phyloP scores from a whole-genome alignment of 306 rosid genomes.

The Medicago truncatula region MtrunA17r5.0-ANR NC_053046.1:11906501-11907000 shows the following conservation, averaged over 20 bases:
- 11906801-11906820: constrained; percentile 15
- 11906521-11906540: background rate
- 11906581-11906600: background rate
- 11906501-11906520: background rate
- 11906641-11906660: background rate
- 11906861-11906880: background rate
- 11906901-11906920: constrained; percentile 29
- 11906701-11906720: background rate
- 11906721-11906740: background rate
- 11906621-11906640: background rate
- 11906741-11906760: background rate
- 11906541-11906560: constrained; percentile 1
- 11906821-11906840: background rate
- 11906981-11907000: background rate
- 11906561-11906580: constrained; percentile 18
- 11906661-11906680: background rate
- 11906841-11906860: background rate
- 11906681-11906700: background rate
- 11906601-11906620: background rate
- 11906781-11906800: background rate
- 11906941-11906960: constrained; percentile 9
- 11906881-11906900: background rate
- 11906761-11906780: background rate
- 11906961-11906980: background rate
- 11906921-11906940: constrained; percentile 17